These are phyloP conservation scores for Sarocladiaceae sp. DNA, from an alignment of 2,329 filamentous ascomycete species.

Conservation along the genomic window DNA sequence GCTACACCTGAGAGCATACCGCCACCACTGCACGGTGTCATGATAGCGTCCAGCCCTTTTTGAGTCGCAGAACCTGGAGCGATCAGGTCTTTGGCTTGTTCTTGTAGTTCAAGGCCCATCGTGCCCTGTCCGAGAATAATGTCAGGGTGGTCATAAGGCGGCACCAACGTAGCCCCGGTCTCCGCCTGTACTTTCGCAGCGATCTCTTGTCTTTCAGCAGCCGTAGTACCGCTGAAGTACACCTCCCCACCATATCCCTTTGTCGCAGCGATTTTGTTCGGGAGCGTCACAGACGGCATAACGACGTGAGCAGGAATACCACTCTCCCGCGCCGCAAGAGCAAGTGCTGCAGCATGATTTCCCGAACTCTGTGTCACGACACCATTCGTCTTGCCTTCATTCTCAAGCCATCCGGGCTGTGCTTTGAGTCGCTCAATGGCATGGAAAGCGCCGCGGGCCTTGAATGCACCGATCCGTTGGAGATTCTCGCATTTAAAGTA, in stretches of 20 bases:
- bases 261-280: conserved; percentile 42
- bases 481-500: conserved; percentile 89
- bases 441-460: conserved; percentile 77
- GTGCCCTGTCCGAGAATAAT: conserved; percentile 83
- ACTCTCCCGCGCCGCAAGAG: conserved; percentile 67
- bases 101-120: conserved; percentile 66
- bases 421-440: conserved; percentile 61
- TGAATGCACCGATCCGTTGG: conserved; percentile 80
- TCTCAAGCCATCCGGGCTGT: conserved; percentile 50
- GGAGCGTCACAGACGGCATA: conserved; percentile 72
- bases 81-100: conserved; percentile 55
- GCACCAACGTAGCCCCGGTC: conserved; percentile 68
- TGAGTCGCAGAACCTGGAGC: neutral
- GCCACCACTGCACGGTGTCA: conserved; percentile 6
- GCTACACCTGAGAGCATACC: conserved; percentile 41
- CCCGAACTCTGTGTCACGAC: conserved; percentile 80
- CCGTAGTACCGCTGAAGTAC: conserved; percentile 56
- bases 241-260: conserved; percentile 16
- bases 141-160: conserved; percentile 79
- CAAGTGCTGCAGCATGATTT: conserved; percentile 81
- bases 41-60: conserved; percentile 34
- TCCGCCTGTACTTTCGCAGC: conserved; percentile 56
- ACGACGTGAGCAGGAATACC: conserved; percentile 71
- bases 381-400: conserved; percentile 50
- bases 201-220: conserved; percentile 67